phyloP scores from a whole-genome alignment of 1,284 basidiomycete genomes.

The Lentinus polychrous region DNA sequence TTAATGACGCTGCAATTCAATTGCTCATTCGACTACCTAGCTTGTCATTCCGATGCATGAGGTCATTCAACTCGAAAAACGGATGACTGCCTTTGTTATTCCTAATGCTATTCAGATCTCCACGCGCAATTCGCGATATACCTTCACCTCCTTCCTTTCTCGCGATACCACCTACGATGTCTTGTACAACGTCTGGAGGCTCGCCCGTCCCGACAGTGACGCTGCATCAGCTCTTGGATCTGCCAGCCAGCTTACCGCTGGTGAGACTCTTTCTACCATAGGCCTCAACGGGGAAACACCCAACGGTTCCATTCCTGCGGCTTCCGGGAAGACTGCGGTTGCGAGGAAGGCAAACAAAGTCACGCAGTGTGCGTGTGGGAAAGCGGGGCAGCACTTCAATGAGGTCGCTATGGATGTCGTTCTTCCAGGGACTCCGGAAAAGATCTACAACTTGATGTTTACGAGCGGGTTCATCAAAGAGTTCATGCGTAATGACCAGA shows the following conservation, averaged over 20 bases:
- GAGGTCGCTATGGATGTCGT: conserved; percentile 75
- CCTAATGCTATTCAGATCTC: conserved; percentile 95
- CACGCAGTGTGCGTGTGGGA: conserved; percentile 75
- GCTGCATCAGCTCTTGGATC: conserved; percentile 29
- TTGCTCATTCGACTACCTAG: conserved; percentile 34
- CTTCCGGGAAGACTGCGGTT: background rate
- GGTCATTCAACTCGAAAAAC: conserved; percentile 88
- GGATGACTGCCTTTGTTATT: conserved; percentile 98
- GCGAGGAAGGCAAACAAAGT: conserved; percentile 28
- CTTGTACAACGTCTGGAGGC: conserved; percentile 92
- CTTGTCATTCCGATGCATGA: conserved; percentile 90
- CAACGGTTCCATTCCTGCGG: background rate
- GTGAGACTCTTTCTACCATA: conserved; percentile 10
- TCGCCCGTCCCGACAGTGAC: conserved; percentile 73
- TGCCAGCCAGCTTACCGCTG: conserved; percentile 18
- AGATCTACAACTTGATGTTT: conserved; percentile 95
- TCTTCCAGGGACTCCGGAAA: conserved; percentile 87
- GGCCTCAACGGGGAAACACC: conserved; percentile 1
- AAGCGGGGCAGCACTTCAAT: conserved; percentile 63
- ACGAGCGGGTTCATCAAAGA: conserved; percentile 94
- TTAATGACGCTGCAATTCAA: background rate
- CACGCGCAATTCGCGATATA: conserved; percentile 81
- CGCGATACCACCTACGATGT: conserved; percentile 96
- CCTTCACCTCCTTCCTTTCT: conserved; percentile 93
- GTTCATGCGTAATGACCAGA: conserved; percentile 86